These are phyloP conservation scores for Carex arenaria DNA, from an alignment of 202 grass and related monocot genomes.

Conservation along the genomic window DNA sequence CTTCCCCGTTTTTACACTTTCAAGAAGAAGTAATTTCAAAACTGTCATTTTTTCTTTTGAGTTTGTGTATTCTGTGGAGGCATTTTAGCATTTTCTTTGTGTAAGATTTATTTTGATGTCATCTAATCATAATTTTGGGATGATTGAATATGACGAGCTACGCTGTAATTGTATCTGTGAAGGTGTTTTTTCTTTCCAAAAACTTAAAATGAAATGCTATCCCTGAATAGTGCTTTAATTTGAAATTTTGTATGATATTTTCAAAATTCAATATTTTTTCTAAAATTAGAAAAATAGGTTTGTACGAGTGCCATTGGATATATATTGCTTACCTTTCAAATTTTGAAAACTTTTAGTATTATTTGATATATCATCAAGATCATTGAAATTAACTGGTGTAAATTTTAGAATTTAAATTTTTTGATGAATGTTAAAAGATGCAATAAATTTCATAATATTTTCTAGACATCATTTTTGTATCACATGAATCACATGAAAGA, in stretches of 20 bases:
- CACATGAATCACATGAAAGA: background rate
- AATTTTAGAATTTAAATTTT: background rate
- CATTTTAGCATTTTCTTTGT: background rate
- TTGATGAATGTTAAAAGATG: background rate
- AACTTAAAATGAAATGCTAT: background rate
- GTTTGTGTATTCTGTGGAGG: background rate
- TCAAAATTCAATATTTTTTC: background rate
- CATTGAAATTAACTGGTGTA: background rate
- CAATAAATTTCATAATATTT: background rate
- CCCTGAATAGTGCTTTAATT: background rate
- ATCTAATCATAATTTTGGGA: background rate
- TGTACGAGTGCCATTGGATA: background rate
- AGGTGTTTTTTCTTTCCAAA: background rate
- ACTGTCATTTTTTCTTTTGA: background rate
- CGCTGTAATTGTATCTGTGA: background rate
- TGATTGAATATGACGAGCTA: background rate
- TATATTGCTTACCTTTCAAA: background rate
- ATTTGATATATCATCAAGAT: background rate
- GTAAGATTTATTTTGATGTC: constrained; percentile 3
- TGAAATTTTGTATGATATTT: background rate
- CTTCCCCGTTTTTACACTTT: constrained; percentile 95
- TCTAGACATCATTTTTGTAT: background rate
- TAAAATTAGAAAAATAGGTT: background rate
- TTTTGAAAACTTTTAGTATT: background rate
- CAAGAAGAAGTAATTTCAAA: constrained; percentile 62